These are phyloP conservation scores for Teratosphaeria destructans DNA, from an alignment of 2,329 filamentous ascomycete species.

Conservation along the genomic window DNA sequence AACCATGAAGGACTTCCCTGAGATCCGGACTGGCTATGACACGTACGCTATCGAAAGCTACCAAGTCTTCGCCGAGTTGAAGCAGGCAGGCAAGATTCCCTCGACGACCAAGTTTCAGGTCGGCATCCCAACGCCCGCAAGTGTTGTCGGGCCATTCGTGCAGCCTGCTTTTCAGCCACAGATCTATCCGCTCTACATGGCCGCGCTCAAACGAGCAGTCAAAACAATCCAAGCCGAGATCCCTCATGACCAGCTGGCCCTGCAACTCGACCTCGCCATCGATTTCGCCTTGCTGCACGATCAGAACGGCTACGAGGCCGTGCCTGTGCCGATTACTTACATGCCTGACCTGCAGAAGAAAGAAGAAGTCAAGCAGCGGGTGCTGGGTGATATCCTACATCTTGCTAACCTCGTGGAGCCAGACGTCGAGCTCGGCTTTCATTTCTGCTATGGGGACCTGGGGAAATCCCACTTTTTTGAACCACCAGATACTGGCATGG, in stretches of 20 bases:
- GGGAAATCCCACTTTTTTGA: slow-evolving; percentile 31
- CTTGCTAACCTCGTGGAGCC: slow-evolving; percentile 17
- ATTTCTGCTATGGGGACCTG: slow-evolving; percentile 36
- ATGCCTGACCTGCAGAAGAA: slow-evolving; percentile 17
- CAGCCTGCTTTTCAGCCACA: slow-evolving; percentile 9
- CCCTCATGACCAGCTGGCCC: slow-evolving; percentile 15
- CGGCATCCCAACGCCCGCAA: slow-evolving; percentile 12
- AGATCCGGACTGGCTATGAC: slow-evolving; percentile 13
- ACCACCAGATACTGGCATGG: slow-evolving; percentile 20
- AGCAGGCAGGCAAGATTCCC: slow-evolving; percentile 12
- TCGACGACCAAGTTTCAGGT: slow-evolving; percentile 16
- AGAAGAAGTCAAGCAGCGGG: slow-evolving; percentile 17
- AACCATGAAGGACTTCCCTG: slow-evolving; percentile 3
- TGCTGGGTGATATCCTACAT: slow-evolving; percentile 20
- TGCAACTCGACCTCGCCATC: slow-evolving; percentile 18
- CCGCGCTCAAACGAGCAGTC: slow-evolving; percentile 10
- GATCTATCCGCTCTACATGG: slow-evolving; percentile 17
- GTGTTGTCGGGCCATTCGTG: slow-evolving; percentile 7
- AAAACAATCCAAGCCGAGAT: slow-evolving; percentile 10
- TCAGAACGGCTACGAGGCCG: not conserved
- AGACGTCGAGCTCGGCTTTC: slow-evolving; percentile 29
- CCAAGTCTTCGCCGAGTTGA: slow-evolving; percentile 10
- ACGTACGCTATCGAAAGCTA: slow-evolving; percentile 17
- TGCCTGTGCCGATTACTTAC: not conserved
- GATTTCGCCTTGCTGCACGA: slow-evolving; percentile 17